Conservation (phyloP, 2,329 filamentous ascomycete genomes). For the Fusarium citri region DNA sequence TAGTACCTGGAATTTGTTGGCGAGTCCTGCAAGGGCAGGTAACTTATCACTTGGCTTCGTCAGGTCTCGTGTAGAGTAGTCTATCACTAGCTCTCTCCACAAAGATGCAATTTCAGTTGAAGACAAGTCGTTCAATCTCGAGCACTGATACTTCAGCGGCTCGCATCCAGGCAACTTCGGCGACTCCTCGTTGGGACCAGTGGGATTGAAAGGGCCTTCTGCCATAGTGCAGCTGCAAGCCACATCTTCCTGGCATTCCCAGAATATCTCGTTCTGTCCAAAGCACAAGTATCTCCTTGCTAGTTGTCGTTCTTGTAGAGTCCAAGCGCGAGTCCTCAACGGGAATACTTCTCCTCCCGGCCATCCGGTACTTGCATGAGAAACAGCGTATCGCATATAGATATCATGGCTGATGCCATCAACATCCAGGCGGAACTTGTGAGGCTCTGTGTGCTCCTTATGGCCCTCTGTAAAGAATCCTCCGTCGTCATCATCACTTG, state of each 20-base stretch:
- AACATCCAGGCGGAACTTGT: neutral
- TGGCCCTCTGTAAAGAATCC: neutral
- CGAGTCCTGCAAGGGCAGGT: neutral
- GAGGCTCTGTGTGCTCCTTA: neutral
- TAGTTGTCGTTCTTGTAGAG: neutral
- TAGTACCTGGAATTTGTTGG: neutral
- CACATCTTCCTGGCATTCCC: conserved; percentile 2
- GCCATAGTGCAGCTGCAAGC: neutral
- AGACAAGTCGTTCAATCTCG: neutral
- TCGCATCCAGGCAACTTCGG: neutral
- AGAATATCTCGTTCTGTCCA: neutral
- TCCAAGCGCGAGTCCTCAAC: conserved; percentile 1
- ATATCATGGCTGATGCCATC: neutral
- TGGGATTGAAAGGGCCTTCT: neutral
- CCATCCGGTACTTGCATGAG: neutral
- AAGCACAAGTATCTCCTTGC: neutral
- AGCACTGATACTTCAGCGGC: neutral
- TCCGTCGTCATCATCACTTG: neutral
- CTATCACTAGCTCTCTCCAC: neutral
- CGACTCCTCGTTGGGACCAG: too few relatives aligned
- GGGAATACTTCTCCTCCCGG: neutral
- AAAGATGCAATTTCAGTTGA: neutral
- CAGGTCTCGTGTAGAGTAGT: neutral
- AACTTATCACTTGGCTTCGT: neutral
- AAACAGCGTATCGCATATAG: neutral